phyloP scores from a whole-genome alignment of 305 asterid genomes.

The Solanum hybrid region DNA sequence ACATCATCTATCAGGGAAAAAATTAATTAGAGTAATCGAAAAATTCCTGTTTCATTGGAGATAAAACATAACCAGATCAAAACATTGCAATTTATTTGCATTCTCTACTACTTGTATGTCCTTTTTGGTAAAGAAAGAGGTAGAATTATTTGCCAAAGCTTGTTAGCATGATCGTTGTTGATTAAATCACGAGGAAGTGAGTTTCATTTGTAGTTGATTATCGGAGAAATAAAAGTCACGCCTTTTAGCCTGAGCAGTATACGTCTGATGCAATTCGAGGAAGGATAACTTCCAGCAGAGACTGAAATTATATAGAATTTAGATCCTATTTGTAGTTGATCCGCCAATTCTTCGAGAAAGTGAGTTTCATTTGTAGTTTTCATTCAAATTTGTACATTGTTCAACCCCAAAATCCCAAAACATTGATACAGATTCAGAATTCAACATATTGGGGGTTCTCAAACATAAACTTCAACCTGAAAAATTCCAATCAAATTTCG shows the following conservation, averaged over 20 bases:
- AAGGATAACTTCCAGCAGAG: not conserved
- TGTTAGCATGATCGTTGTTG: not conserved
- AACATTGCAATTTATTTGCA: not conserved
- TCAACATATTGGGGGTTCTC: not conserved
- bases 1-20: no score
- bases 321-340: not conserved
- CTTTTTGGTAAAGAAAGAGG: not conserved
- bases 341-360: not conserved
- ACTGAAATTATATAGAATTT: not conserved
- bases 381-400: not conserved
- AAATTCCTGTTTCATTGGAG: no score
- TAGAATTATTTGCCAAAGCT: not conserved
- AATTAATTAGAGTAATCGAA: no score
- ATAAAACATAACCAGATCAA: not conserved
- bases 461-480: not conserved
- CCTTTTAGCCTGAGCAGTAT: not conserved
- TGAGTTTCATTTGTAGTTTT: not conserved
- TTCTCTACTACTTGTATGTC: not conserved
- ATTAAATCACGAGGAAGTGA: not conserved
- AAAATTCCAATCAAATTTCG: not conserved
- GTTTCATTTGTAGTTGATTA: not conserved
- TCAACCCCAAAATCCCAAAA: not conserved
- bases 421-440: not conserved
- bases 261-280: not conserved
- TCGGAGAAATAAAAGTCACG: not conserved